Evolutionary conservation across 2,329 filamentous ascomycete genomes (phyloP).

Genomic region (Gaeumannomyces sp.): DNA sequence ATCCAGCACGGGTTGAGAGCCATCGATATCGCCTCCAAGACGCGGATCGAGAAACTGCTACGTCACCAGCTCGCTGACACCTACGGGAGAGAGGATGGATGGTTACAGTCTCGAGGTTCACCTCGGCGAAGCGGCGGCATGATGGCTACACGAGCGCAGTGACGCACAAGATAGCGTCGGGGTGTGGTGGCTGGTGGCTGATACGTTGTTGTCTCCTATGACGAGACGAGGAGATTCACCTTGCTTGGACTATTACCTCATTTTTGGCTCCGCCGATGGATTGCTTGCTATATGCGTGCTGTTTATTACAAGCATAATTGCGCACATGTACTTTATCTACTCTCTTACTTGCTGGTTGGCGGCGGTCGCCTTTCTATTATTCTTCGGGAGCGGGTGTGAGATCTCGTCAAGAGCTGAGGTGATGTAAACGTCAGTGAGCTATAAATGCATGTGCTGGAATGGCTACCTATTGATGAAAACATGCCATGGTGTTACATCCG

Average conservation of each 20-base stretch:
- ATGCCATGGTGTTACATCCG: conserved; percentile 2
- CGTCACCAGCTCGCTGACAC: not conserved
- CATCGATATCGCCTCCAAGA: not conserved
- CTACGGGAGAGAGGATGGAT: not conserved
- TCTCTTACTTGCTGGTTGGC: too few species aligned
- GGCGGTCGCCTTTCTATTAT: not conserved
- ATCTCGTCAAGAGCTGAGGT: too few species aligned
- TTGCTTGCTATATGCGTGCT: not conserved
- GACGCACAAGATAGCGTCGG: not conserved
- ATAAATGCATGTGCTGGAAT: not conserved
- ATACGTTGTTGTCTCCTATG: not conserved
- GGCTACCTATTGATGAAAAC: not conserved
- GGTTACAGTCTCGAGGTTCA: not conserved
- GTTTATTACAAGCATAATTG: not conserved
- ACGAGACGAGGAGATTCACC: not conserved
- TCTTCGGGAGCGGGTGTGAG: too few species aligned
- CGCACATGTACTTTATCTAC: not conserved
- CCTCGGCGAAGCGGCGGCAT: not conserved
- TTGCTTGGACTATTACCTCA: not conserved
- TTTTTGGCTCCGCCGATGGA: not conserved
- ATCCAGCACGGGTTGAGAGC: not conserved
- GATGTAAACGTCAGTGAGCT: not conserved
- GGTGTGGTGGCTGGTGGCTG: not conserved
- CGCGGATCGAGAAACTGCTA: not conserved
- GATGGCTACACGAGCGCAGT: not conserved